These are phyloP conservation scores for Boletus reticuloceps DNA, from an alignment of 768 basidiomycete species.

Conservation along the genomic window DNA sequence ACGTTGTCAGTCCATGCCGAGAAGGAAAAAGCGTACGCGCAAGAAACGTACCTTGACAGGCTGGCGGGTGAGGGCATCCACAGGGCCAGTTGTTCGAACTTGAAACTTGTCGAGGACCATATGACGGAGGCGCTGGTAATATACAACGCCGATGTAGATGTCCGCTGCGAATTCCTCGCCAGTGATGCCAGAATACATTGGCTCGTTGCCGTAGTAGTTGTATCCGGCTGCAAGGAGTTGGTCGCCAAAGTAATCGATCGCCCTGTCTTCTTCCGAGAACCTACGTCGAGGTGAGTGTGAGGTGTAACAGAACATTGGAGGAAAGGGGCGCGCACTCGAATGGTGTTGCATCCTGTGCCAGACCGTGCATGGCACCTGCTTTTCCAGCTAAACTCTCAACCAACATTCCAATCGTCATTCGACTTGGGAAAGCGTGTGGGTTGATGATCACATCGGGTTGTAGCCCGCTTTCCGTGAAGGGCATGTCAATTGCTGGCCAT, in stretches of 20 bases:
- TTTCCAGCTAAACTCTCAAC: conserved; percentile 99
- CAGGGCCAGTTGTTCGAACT: conserved; percentile 96
- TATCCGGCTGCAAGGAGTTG: conserved; percentile 93
- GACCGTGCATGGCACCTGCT: conserved; percentile 96
- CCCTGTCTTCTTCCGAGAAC: conserved; percentile 96
- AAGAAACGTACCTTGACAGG: conserved; percentile 80
- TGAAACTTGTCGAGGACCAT: conserved; percentile 99
- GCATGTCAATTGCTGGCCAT: conserved; percentile 98
- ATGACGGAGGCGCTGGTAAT: conserved; percentile 97
- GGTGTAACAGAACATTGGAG: neutral
- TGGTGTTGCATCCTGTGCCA: conserved; percentile 97
- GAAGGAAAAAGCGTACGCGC: neutral
- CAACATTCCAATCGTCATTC: conserved; percentile 99
- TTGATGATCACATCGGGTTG: conserved; percentile 99
- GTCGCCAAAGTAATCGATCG: conserved; percentile 95
- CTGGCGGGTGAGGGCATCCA: conserved; percentile 93
- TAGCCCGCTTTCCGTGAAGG: conserved; percentile 97
- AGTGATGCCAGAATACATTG: conserved; percentile 99
- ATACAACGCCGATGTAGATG: conserved; percentile 97
- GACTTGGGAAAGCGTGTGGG: conserved; percentile 97
- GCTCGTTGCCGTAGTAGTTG: conserved; percentile 99
- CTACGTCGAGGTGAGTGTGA: conserved; percentile 38
- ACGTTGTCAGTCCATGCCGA: conserved; percentile 3
- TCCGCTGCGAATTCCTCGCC: conserved; percentile 98
- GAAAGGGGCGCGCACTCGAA: conserved; percentile 69